A percentile compares a stretch with the other conserved stretches of the same genome.
These are phyloP conservation scores for Vanderwaltozyma verrucispora DNA, from an alignment of 805 yeast species.

Conservation along the genomic window DNA sequence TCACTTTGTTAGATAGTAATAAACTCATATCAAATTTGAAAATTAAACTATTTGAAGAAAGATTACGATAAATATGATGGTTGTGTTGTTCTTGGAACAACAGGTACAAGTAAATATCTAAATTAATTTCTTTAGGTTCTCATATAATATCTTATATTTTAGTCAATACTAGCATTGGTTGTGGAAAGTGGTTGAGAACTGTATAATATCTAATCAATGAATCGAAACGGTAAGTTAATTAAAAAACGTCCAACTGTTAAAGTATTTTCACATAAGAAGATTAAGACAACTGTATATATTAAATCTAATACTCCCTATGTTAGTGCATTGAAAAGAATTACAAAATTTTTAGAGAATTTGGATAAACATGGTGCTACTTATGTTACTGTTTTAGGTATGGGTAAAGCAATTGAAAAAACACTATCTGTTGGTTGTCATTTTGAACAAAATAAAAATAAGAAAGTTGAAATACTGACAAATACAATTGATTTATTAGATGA, in stretches of 20 bases:
- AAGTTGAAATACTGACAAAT: slow-evolving; percentile 52
- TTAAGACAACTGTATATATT: slow-evolving; percentile 42
- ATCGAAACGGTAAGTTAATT: not conserved
- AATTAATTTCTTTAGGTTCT: too few species aligned
- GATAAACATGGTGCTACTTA: slow-evolving; percentile 35
- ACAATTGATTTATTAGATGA: slow-evolving; percentile 58
- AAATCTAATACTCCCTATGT: slow-evolving; percentile 62
- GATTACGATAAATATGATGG: too few species aligned
- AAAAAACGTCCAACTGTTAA: slow-evolving; percentile 18
- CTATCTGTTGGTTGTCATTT: slow-evolving; percentile 54
- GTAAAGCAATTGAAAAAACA: slow-evolving; percentile 55
- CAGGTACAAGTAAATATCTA: too few species aligned
- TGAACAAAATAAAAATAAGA: slow-evolving; percentile 38
- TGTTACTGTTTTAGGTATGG: slow-evolving; percentile 63
- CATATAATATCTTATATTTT: too few species aligned
- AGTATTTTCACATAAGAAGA: slow-evolving; percentile 33
- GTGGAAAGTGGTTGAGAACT: too few species aligned
- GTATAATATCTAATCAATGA: not conserved
- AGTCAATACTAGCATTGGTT: too few species aligned
- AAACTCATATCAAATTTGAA: too few species aligned
- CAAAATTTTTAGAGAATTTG: slow-evolving; percentile 39
- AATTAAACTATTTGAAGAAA: too few species aligned
- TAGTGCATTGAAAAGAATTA: slow-evolving; percentile 58
- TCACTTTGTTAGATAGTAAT: too few species aligned
- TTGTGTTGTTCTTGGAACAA: too few species aligned